Base-by-base conservation (phyloP, 352 stramenopile species). In the Pythium scleroteichum region DNA sequence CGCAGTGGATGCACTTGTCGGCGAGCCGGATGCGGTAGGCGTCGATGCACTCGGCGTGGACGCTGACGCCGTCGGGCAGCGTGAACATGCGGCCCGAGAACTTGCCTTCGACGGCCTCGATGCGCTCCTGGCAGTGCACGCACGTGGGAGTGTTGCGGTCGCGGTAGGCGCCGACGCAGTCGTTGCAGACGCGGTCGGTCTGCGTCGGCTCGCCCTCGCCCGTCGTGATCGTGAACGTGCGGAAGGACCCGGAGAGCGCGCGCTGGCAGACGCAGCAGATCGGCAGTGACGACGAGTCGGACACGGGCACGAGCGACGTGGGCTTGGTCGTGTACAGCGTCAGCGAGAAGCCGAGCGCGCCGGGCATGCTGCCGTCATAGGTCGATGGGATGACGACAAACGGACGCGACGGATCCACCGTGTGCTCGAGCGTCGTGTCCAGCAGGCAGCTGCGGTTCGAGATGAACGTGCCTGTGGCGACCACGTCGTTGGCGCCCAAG, bases 1-100 rank as follows among this genome's bases (percentile, higher is more conserved):
- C 80, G 53, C 85, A 95, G 59, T 93, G 85, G 23, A 81, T 68
- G 45, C 85, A 95, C 48, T 90, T 92, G 45, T 95, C 83, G 4
- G 84, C 81, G 20, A 76, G 83, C 44, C 79, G 80, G 32, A 93
- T 88, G 58, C 87, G 83, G 54, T 95, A 95, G n/a, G 79, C 82
- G 54, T 93, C 85, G 47, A 95, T 90, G 50, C 85, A 95, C 59
- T 95, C 85, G 27, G 80, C 83, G 56, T 95, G 85, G 29, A 92
- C 78, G 24, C 71, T 86, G 20, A 82, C 86, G 4, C 85, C 85
- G 50, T 93, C 84, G 0, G 77, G 78, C 22, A 95, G 72, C 38
- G 82, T 88, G 54, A 86, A 95, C 71, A 95, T 81, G 19, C 82
- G 79, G 1, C 85, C 85, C 0, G 85, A 95, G 53, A 95, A 95